A percentile compares a stretch with the other conserved stretches of the same genome.
phyloP scores from a whole-genome alignment of 1,284 basidiomycete species.

The Phylloporus gajari region DNA sequence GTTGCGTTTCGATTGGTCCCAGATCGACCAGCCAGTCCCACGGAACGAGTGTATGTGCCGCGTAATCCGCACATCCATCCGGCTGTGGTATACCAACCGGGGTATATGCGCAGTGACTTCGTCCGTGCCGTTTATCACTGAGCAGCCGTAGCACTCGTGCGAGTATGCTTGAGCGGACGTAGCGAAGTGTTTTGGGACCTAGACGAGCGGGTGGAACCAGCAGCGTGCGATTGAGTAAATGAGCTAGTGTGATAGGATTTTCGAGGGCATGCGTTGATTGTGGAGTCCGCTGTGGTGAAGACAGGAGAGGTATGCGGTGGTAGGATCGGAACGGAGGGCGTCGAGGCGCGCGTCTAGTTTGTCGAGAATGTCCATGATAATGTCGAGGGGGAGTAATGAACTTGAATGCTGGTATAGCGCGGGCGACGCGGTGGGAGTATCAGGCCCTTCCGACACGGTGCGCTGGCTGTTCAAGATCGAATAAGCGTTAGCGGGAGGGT shows the following conservation, averaged over 20 bases:
- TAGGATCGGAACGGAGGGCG: conserved; percentile 26
- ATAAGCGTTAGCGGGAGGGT: conserved; percentile 29
- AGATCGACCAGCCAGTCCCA: conserved; percentile 78
- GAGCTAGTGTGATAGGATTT: conserved; percentile 78
- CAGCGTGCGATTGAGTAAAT: conserved; percentile 76
- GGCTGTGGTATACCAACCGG: conserved; percentile 47
- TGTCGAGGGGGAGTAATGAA: conserved; percentile 17
- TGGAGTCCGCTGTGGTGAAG: conserved; percentile 85
- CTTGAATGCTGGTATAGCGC: neutral
- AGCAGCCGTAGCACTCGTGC: conserved; percentile 57
- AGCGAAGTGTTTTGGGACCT: conserved; percentile 69
- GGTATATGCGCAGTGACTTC: conserved; percentile 60
- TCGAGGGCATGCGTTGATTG: conserved; percentile 87
- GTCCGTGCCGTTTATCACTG: conserved; percentile 59
- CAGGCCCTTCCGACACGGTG: conserved; percentile 13
- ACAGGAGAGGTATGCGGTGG: conserved; percentile 66
- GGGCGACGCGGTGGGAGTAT: neutral
- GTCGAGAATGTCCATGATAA: conserved; percentile 35
- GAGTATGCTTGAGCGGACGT: conserved; percentile 69
- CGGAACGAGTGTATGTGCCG: conserved; percentile 67
- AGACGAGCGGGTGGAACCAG: conserved; percentile 78
- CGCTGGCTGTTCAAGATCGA: conserved; percentile 20
- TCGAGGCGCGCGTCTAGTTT: conserved; percentile 24
- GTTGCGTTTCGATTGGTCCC: conserved; percentile 39
- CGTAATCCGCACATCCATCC: conserved; percentile 68